Evolutionary conservation across 2,329 filamentous ascomycete species (phyloP).

Genomic region (Penicillium italicum): DNA sequence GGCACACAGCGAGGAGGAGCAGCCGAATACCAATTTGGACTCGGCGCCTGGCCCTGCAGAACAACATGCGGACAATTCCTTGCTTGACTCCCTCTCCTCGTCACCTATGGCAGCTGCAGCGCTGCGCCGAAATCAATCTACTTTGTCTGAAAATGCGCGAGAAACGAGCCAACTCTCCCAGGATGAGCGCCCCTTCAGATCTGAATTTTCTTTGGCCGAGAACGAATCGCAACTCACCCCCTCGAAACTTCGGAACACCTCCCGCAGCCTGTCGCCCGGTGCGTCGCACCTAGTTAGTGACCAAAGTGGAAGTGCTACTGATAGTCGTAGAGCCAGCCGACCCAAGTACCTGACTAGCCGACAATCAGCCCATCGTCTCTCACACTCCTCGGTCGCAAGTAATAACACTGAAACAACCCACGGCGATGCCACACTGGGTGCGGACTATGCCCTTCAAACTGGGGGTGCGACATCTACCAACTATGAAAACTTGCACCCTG

Average conservation of each 20-base stretch:
- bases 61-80: constrained; percentile 28
- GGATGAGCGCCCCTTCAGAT: constrained; percentile 21
- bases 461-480: constrained; percentile 65
- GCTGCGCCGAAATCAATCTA: constrained; percentile 41
- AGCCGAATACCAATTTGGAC: neutral
- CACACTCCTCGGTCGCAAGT: constrained; percentile 54
- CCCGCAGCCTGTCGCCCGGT: constrained; percentile 30
- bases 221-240: constrained; percentile 28
- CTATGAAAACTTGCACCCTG: constrained; percentile 19
- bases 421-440: constrained; percentile 70
- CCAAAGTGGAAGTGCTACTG: constrained; percentile 24
- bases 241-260: constrained; percentile 24
- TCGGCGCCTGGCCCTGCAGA: neutral
- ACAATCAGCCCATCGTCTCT: constrained; percentile 57
- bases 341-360: constrained; percentile 56
- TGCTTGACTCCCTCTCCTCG: constrained; percentile 43
- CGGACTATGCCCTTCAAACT: constrained; percentile 78
- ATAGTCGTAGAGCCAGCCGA: constrained; percentile 41
- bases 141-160: constrained; percentile 19
- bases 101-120: constrained; percentile 46
- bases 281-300: constrained; percentile 28
- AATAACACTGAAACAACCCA: constrained; percentile 57
- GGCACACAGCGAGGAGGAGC: constrained; percentile 1
- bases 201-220: constrained; percentile 20
- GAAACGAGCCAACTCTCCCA: constrained; percentile 22